These are phyloP conservation scores for Sporisorium exsertum DNA, from an alignment of 1,284 basidiomycete genomes.

Conservation along the genomic window DNA sequence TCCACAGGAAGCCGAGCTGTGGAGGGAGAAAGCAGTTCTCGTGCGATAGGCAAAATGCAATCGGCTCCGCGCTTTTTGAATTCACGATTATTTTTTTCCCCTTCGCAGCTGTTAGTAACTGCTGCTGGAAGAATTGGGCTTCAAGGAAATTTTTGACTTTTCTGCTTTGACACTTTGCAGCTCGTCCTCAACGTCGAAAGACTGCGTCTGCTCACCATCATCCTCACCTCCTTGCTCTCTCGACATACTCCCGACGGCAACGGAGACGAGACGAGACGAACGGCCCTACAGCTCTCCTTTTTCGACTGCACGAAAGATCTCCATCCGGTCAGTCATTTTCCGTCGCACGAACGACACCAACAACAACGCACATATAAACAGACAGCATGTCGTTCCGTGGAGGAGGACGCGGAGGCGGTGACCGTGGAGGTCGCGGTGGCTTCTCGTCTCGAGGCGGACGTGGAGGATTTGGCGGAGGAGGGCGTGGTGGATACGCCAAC, in stretches of 20 bases:
- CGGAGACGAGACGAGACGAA: not conserved
- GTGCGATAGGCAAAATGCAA: conserved; percentile 12
- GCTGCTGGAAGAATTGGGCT: conserved; percentile 15
- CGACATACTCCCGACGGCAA: not conserved
- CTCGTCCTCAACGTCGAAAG: not conserved
- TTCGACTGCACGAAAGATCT: not conserved
- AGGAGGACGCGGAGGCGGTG: conserved; percentile 55
- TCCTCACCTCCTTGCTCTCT: conserved; percentile 1
- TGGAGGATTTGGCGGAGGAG: conserved; percentile 57
- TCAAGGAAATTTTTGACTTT: conserved; percentile 47
- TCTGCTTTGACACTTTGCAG: conserved; percentile 23
- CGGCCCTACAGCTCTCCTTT: not conserved
- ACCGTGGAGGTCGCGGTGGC: conserved; percentile 59
- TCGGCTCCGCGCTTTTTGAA: conserved; percentile 29
- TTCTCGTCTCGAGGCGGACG: conserved; percentile 60
- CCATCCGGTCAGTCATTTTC: not conserved
- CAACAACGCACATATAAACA: conserved; percentile 2
- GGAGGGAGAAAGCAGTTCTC: conserved; percentile 5
- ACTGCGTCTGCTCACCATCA: conserved; percentile 14
- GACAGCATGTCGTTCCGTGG: conserved; percentile 61
- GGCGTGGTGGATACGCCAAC: conserved; percentile 56
- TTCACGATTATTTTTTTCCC: not conserved
- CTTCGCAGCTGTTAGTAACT: not conserved
- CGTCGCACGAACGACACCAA: not conserved
- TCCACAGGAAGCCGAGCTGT: not conserved